Evolutionary conservation across 306 rosid species (phyloP).

Genomic region (Quercus alba): DNA sequence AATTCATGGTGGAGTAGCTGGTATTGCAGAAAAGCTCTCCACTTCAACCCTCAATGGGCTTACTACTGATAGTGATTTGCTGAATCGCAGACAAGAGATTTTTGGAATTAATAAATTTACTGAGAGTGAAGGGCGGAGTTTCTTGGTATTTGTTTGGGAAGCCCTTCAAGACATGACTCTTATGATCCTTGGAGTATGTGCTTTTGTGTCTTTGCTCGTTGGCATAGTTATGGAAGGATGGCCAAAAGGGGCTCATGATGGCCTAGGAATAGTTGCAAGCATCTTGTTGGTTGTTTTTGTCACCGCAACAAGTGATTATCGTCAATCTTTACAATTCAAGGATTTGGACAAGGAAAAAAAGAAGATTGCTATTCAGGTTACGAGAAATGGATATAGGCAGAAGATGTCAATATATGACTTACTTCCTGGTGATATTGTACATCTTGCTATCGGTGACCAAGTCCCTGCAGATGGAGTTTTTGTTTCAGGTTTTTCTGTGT

Average conservation of each 20-base stretch:
- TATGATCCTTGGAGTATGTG: constrained; percentile 89
- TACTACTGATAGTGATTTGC: constrained; percentile 32
- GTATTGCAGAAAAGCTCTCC: constrained; percentile 34
- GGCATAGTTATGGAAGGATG: constrained; percentile 92
- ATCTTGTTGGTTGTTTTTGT: constrained; percentile 70
- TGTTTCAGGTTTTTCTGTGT: constrained; percentile 71
- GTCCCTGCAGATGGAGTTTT: constrained; percentile 95
- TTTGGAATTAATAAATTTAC: constrained; percentile 82
- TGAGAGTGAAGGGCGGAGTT: constrained; percentile 69
- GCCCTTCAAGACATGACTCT: constrained; percentile 60
- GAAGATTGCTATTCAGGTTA: constrained; percentile 86
- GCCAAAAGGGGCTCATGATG: constrained; percentile 95
- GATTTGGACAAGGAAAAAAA: constrained; percentile 97
- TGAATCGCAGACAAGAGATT: constrained; percentile 45
- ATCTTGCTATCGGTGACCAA: constrained; percentile 85
- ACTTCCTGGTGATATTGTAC: constrained; percentile 94
- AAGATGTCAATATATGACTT: constrained; percentile 89
- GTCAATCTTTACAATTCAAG: constrained; percentile 91
- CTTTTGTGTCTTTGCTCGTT: constrained; percentile 76
- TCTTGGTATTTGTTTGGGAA: constrained; percentile 64
- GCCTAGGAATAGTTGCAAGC: constrained; percentile 61
- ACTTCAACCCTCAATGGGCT: constrained; percentile 64
- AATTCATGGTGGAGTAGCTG: no score
- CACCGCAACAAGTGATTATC: constrained; percentile 93
- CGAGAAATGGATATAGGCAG: constrained; percentile 87